phyloP scores from a whole-genome alignment of 2,329 filamentous ascomycete species.

The Knufia petricola region DNA sequence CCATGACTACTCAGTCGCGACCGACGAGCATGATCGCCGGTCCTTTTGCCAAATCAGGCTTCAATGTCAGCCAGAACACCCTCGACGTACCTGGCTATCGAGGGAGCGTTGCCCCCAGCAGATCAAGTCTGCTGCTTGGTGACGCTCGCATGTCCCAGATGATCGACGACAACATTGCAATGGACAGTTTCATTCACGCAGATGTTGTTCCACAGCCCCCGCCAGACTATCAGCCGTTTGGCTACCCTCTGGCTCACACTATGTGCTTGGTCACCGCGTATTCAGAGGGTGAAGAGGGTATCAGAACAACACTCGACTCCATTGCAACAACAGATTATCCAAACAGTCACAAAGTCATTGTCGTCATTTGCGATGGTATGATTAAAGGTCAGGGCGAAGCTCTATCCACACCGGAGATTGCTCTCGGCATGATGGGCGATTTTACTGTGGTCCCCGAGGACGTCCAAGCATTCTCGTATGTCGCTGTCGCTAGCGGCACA shows the following conservation, averaged over 20 bases:
- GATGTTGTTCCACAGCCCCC: slow-evolving; percentile 92
- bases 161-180: slow-evolving; percentile 62
- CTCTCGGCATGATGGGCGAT: slow-evolving; percentile 89
- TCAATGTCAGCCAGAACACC: slow-evolving; percentile 48
- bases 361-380: slow-evolving; percentile 93
- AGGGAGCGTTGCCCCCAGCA: slow-evolving; percentile 34
- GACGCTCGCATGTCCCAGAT: slow-evolving; percentile 45
- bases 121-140: slow-evolving; percentile 52
- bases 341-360: slow-evolving; percentile 95
- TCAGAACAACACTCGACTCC: slow-evolving; percentile 89
- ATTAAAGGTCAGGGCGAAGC: slow-evolving; percentile 92
- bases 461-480: slow-evolving; percentile 86
- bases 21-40: slow-evolving; percentile 59
- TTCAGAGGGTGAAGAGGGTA: slow-evolving; percentile 85
- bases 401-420: slow-evolving; percentile 79
- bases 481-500: slow-evolving; percentile 86
- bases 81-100: slow-evolving; percentile 37
- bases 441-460: slow-evolving; percentile 69
- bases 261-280: slow-evolving; percentile 95
- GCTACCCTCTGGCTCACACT: slow-evolving; percentile 83
- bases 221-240: slow-evolving; percentile 94
- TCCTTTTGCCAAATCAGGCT: slow-evolving; percentile 53
- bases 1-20: slow-evolving; percentile 85
- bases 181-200: slow-evolving; percentile 92
- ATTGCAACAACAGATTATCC: slow-evolving; percentile 97